Base-by-base conservation (phyloP, 352 stramenopile species). In the Phytopythium oedochilum region DNA sequence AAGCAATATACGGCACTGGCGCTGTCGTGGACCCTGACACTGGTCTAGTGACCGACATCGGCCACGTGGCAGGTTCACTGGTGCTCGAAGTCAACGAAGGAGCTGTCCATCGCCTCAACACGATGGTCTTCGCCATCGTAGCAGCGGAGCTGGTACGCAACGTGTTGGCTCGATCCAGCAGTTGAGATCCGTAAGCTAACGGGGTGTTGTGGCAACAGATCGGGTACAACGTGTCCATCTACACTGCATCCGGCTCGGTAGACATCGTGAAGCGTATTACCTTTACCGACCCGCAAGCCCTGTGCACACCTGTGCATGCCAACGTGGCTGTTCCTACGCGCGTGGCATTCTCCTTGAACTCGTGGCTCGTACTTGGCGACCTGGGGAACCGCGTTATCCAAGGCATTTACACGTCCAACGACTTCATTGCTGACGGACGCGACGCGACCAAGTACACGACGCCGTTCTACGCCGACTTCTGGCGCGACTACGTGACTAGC, bases 381-480 rank as follows among this genome's bases (percentile, higher is more conserved):
- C 9, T 59, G 39, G 32, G 46, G 17, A 29, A 66, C 59, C 54
- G 61, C 59, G 8, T 29, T 36, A 32, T 46, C 11, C 59, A 59
- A 10, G 64, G 67, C 0, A 35, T 66, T 10, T 77, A 73, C 53
- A 73, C 63, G 5, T 56, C 63, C 2, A 53, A 29, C 4, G 36
- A 58, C 15, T 61, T 75, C 22, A 43, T 76, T 1, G 36, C 52
- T 8, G 49, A 71, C 2, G 64, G 55, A 1, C 28, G 55, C 18
- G 40, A 64, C 49, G 11, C 26, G 5, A 45, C 43, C 5, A 57
- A 50, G 38, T 50, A 35, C 22, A 32, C n/a, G 5, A 26, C 60
- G 5, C 47, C 56, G 0, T 70, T 70, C 32, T 34, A 45, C 38
- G 55, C 59, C 12, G 69, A 75, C 51, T 86, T 78, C 59, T 86